Evolutionary conservation across 2,329 filamentous ascomycete species (phyloP).

Genomic region (Microcera coccophila): DNA sequence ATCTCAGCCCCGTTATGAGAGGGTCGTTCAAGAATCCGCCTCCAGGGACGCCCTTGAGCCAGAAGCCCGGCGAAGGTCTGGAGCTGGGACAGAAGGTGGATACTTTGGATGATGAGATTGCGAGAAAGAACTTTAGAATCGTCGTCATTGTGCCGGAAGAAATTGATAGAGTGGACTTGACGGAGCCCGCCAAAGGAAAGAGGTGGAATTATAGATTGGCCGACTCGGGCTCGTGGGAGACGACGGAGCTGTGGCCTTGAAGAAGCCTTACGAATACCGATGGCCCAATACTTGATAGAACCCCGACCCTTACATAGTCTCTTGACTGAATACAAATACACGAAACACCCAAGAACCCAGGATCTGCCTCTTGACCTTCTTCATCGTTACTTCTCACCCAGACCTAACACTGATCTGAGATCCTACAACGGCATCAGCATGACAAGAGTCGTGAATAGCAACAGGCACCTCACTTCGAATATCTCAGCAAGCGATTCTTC

Average conservation of each 20-base stretch:
- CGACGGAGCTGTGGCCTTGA: conserved; percentile 66
- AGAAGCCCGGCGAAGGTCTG: conserved; percentile 42
- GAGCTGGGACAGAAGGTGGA: conserved; percentile 62
- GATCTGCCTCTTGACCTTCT: too few relatives aligned
- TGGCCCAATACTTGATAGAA: not conserved
- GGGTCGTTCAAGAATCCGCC: conserved; percentile 70
- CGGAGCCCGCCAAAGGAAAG: conserved; percentile 57
- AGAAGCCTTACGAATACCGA: not conserved
- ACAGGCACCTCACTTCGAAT: not conserved
- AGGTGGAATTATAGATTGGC: conserved; percentile 66
- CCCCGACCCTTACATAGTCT: too few relatives aligned
- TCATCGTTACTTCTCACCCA: too few relatives aligned
- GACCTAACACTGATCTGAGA: not conserved
- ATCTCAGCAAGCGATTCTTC: not conserved
- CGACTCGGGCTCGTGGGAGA: conserved; percentile 56
- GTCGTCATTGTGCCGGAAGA: conserved; percentile 76
- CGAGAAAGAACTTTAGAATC: conserved; percentile 74
- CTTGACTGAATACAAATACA: too few relatives aligned
- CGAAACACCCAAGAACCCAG: too few relatives aligned
- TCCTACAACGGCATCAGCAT: not conserved
- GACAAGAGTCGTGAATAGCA: not conserved
- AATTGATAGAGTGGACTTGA: conserved; percentile 71
- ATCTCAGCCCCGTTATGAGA: conserved; percentile 75
- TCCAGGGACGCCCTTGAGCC: conserved; percentile 58
- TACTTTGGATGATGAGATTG: conserved; percentile 65